Evolutionary conservation across 2,329 filamentous ascomycete genomes (phyloP), one percentile per base, ranked within the genome.

Genomic region (Trichoderma sp.): DNA sequence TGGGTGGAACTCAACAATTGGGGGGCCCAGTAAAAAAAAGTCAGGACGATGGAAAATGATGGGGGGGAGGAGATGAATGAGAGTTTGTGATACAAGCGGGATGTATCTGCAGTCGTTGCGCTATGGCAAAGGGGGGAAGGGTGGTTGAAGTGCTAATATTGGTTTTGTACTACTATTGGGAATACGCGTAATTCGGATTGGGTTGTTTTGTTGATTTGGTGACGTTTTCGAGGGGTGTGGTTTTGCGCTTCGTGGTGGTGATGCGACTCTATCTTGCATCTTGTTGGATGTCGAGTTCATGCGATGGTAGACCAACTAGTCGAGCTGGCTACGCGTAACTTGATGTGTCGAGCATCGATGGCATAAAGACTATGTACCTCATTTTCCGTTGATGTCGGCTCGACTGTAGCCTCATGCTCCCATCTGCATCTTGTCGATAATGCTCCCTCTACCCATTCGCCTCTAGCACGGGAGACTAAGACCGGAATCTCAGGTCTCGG

Each of bases 1-100:
- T 63, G 59, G 69, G 68, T 70, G 68, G 66, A 68, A 71, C 72
- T 74, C 72, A 74, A 74, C 72, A 73, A 73, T 73, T 73, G 72
- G 72, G 72, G 72, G 68, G 66, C 59, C 59, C 59, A 63, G 45
- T 57, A 19, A 51, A 55, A 50, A 30, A 51, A 19, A 55, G 28
- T 45, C 12, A 48, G 52, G 15, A 34, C 34, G 43, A 60, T n/a
- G 34, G 24, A 28, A 28, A 65, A 47, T 56, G 57, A 50, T 55
- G 57, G 63, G 62, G 63, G 55, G 28, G 34, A 50, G 15, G 41
- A 24, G 39, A 28, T 44, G 21, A 34, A 34, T 10, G 50, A 56
- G 44, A 28, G 39, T 34, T 28, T 28, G 48, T 39, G 34, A 39
- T 39, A 39, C 34, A 34, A 34, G 30, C 30, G 10, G 30, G 7